Evolutionary conservation across 257 asterid genomes (phyloP), one percentile per base, ranked within the genome.

Genomic region (Linderniella brevidens): DNA sequence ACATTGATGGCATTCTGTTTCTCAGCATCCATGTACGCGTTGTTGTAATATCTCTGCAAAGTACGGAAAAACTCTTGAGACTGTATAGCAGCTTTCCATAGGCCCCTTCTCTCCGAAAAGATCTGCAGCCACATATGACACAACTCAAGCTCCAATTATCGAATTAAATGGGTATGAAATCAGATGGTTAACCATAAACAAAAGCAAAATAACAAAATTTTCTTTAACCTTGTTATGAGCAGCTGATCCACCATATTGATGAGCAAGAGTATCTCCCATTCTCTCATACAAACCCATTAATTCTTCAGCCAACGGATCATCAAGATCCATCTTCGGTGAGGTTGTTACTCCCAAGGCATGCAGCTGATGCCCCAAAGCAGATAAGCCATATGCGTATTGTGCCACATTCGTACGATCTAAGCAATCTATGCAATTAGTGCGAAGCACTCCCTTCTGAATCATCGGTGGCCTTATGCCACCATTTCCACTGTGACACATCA

Each of bases 261-360:
- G 94, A 20, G 99, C 94, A 66, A 90, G 96, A 58, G 99, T 90
- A 63, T 90, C 99, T 44, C 99, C 99, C 99, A 90, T 90, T 61
- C 69, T 85, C 72, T 90, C 99, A 67, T 90, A 90, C 60, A 75
- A 71, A 13, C 78, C 69, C 97, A 87, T 87, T 56, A 87, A 64
- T 61, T 80, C 92, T 44, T 78, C 95, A 49, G 97, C 97, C 62
- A 87, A 78, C 61, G 97, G 95, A 71, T 83, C 95, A 53, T 87
- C 94, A 50, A 87, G 86, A 60, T 83, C 95, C 62, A 87, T 62
- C 67, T 74, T 83, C 32, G 77, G 49, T 9, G 86, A 62, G 65
- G 61, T 71, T 52, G 68, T 76, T 25, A 68, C 66, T 57, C 95
- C 97, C 43, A 87, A 57, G 44, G 84, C 86, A 54, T 49, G 70